phyloP scores from a whole-genome alignment of 345 rosid species.

The Rhodamnia rubescens region DNA sequence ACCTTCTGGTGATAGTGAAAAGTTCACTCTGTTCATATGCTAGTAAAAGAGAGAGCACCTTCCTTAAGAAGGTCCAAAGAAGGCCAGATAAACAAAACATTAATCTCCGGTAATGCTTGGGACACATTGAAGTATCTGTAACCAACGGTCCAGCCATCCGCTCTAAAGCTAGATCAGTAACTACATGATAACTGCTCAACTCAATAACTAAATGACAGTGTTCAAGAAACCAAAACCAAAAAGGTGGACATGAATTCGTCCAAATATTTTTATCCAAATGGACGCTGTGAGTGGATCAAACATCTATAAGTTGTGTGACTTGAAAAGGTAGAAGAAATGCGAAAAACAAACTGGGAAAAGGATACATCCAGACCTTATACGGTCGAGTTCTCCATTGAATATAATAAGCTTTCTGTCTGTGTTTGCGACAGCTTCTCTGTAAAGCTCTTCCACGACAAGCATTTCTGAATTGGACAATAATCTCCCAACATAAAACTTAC shows the following conservation, averaged over 20 bases:
- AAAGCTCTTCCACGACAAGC: slow-evolving; percentile 97
- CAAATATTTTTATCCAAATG: not conserved
- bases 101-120: not conserved
- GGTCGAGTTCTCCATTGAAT: slow-evolving; percentile 92
- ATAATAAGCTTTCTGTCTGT: slow-evolving; percentile 57
- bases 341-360: slow-evolving; percentile 12
- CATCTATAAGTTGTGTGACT: not conserved
- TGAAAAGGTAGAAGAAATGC: not conserved
- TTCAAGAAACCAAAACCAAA: not conserved
- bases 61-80: not conserved
- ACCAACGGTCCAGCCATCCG: not conserved
- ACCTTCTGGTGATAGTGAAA: accelerated
- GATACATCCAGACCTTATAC: slow-evolving; percentile 96
- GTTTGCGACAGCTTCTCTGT: slow-evolving; percentile 63
- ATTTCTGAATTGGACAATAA: slow-evolving; percentile 46
- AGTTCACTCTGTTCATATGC: not conserved
- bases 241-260: not conserved
- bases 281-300: not conserved
- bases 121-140: not conserved
- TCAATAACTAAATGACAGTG: not conserved
- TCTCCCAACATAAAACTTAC: not conserved
- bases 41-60: not conserved
- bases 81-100: not conserved
- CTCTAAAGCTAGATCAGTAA: not conserved
- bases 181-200: not conserved